Evolutionary conservation across 1,139 yeast genomes (phyloP).

Genomic region (Tardiomyces depauwii): DNA sequence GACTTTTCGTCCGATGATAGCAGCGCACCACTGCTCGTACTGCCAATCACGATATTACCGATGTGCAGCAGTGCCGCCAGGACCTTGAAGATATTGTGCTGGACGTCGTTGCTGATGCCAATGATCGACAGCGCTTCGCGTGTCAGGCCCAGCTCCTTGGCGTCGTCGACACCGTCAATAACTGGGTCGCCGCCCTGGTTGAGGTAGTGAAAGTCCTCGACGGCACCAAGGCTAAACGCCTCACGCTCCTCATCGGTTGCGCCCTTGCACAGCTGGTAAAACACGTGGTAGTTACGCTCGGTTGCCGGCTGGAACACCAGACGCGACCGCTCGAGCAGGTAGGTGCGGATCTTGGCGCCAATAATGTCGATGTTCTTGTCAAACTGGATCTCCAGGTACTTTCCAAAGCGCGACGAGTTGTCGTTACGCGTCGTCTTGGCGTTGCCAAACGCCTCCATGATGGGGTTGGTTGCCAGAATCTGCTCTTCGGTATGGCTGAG

Average conservation of each 20-base stretch:
- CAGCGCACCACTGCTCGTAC: slow-evolving; percentile 77
- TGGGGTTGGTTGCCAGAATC: slow-evolving; percentile 93
- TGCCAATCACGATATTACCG: slow-evolving; percentile 84
- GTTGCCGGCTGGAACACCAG: slow-evolving; percentile 82
- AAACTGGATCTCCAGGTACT: slow-evolving; percentile 84
- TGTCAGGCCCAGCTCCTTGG: slow-evolving; percentile 63
- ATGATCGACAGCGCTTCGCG: slow-evolving; percentile 65
- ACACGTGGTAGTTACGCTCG: slow-evolving; percentile 92
- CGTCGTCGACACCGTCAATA: slow-evolving; percentile 76
- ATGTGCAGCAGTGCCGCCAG: slow-evolving; percentile 86
- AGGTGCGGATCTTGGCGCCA: slow-evolving; percentile 92
- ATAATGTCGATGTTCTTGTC: slow-evolving; percentile 64
- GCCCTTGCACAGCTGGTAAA: slow-evolving; percentile 84
- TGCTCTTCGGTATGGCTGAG: slow-evolving; percentile 91
- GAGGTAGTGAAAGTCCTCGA: slow-evolving; percentile 67
- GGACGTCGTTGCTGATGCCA: slow-evolving; percentile 55
- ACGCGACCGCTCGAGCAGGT: slow-evolving; percentile 85
- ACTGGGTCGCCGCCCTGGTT: slow-evolving; percentile 79
- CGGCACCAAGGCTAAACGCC: slow-evolving; percentile 45
- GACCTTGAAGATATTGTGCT: slow-evolving; percentile 59
- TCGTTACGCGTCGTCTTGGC: slow-evolving; percentile 97
- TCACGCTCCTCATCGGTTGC: slow-evolving; percentile 48
- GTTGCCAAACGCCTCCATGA: slow-evolving; percentile 98
- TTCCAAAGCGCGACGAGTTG: slow-evolving; percentile 95
- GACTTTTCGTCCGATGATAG: slow-evolving; percentile 81